phyloP scores from a whole-genome alignment of 176 grass and related monocot species.

The Microstegium vimineum region DNA sequence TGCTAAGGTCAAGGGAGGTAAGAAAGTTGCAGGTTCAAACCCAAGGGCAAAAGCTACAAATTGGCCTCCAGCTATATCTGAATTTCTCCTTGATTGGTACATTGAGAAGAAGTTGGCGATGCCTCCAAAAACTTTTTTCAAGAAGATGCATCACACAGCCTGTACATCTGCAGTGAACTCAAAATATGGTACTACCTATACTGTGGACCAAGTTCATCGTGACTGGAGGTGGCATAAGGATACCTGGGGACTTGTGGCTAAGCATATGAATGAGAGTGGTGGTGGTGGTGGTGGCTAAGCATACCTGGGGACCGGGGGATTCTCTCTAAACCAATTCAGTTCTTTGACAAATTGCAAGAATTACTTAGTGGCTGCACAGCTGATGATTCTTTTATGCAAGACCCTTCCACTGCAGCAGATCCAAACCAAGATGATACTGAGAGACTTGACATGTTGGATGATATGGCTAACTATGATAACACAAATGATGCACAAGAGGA shows the following conservation, averaged over 20 bases:
- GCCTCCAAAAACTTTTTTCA: not conserved
- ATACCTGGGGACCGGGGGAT: too few species aligned
- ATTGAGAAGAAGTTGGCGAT: not conserved
- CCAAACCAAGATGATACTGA: not conserved
- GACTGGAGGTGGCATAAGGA: not conserved
- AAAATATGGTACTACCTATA: not conserved
- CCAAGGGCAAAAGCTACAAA: not conserved
- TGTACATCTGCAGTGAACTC: not conserved
- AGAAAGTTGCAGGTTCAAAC: not conserved
- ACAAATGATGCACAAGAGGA: not conserved
- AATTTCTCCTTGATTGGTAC: not conserved
- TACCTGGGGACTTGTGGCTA: not conserved
- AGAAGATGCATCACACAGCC: not conserved
- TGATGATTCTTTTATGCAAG: conserved; percentile 5
- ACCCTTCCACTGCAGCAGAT: not conserved
- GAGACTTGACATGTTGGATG: not conserved
- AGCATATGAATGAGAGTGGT: not conserved
- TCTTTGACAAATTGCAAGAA: not conserved
- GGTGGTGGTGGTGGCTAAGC: too few species aligned
- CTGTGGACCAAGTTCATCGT: not conserved
- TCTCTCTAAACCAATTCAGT: not conserved
- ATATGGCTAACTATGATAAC: not conserved
- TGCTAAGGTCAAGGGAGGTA: not conserved
- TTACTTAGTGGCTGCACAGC: not conserved
- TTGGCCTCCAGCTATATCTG: not conserved